Base-by-base conservation (phyloP, 441 rosid genomes). In the Gossypium schwendimanii region DNA sequence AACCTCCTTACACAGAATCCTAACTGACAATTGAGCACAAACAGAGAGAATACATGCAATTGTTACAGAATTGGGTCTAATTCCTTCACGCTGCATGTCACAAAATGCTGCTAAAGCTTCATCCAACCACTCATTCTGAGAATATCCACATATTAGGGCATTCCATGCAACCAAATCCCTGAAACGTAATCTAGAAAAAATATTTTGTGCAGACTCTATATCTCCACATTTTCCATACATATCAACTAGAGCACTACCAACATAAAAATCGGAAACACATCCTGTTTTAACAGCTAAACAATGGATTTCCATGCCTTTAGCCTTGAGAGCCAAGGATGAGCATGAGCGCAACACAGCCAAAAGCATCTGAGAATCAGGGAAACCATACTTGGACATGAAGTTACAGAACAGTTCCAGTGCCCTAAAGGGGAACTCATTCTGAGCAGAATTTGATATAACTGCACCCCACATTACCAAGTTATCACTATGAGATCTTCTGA, bases 101-200 rank as follows among this genome's bases (percentile, higher is more conserved):
- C 23, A 71, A 55, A 83, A 73, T 20, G 80, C 77, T 72, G 63
- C 50, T 70, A 85, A 61, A 63, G 84, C 81, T 73, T 78, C 71
- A 52, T 73, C 75, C 0, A 58, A 47, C 62, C 53, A 60, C 39
- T 72, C 77, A 26, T 76, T 74, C 63, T 76, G 86, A 10, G 79
- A 63, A 78, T 72, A 85, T 68, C 81, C 88, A 17, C 84, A 74
- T 73, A 85, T 77, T 20, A 83, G 59, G 50, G 85, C 81, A 81
- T 83, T 85, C 85, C 84, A 81, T 6, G 82, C 45, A 9, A 85
- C 72, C 74, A 81, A 68, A 76, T 85, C 86, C 74, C 73, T 80
- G 4, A 20, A 47, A 15, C 11, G 70, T 74, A 85, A 72, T 61
- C 80, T 58, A 24, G 17, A 5, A 39, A 83, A 83, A 58, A 61